phyloP scores from a whole-genome alignment of 805 yeast genomes.

The Osmozyma mogii region DNA sequence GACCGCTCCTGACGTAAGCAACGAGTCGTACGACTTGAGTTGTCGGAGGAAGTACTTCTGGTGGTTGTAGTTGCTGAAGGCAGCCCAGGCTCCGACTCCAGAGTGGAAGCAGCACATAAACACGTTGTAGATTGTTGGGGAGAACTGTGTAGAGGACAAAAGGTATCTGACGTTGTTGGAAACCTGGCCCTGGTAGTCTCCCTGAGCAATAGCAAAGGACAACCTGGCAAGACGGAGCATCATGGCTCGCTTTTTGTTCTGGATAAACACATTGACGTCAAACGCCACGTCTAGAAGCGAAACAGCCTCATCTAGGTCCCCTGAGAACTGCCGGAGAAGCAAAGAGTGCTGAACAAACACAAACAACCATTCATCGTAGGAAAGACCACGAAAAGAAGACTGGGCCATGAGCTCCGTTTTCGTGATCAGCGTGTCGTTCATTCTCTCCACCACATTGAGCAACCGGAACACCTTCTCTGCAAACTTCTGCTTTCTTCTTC shows the following conservation, averaged over 20 bases:
- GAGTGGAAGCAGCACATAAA: conserved; percentile 62
- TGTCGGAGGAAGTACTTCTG: conserved; percentile 89
- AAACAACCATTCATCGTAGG: conserved; percentile 77
- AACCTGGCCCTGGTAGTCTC: conserved; percentile 44
- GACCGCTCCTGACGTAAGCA: conserved; percentile 43
- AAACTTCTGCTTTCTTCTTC: conserved; percentile 53
- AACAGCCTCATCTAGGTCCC: conserved; percentile 47
- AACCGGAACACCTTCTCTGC: conserved; percentile 69
- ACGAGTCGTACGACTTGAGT: conserved; percentile 78
- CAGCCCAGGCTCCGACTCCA: conserved; percentile 50
- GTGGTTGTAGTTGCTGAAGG: conserved; percentile 69
- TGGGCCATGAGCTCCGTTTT: conserved; percentile 44
- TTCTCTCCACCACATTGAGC: conserved; percentile 49
- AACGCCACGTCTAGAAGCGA: conserved; percentile 63
- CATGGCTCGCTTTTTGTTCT: conserved; percentile 51
- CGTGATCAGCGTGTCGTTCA: conserved; percentile 1
- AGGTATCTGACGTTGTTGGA: conserved; percentile 54
- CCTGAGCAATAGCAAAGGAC: conserved; percentile 42
- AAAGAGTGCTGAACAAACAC: conserved; percentile 75
- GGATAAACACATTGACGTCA: conserved; percentile 70
- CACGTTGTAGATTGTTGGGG: conserved; percentile 56
- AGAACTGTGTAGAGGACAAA: conserved; percentile 66
- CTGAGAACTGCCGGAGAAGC: conserved; percentile 53
- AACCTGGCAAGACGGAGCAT: conserved; percentile 59
- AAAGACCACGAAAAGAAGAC: conserved; percentile 63